Percentiles rank a stretch among this genome's conserved stretches.
phyloP scores from a whole-genome alignment of 768 basidiomycete species.

The Boletus sp. region DNA sequence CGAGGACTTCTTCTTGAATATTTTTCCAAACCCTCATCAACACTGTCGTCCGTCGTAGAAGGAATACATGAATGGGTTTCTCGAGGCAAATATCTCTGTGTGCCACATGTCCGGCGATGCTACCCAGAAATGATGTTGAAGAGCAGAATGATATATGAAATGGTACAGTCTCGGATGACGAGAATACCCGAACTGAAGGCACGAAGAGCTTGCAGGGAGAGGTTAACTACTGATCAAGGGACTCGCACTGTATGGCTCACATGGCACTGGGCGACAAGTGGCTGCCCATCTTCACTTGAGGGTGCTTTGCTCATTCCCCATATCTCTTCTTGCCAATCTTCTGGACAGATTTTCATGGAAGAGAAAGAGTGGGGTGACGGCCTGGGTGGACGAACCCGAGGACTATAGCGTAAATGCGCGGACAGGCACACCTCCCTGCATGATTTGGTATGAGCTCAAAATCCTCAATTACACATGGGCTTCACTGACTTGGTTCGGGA shows the following conservation, averaged over 20 bases:
- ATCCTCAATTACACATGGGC: background rate
- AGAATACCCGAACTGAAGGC: slow-evolving; percentile 58
- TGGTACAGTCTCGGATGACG: slow-evolving; percentile 54
- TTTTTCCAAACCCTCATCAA: slow-evolving; percentile 24
- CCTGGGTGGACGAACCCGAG: slow-evolving; percentile 32
- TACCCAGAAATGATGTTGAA: slow-evolving; percentile 37
- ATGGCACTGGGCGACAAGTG: slow-evolving; percentile 28
- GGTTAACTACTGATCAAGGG: background rate
- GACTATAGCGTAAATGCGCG: slow-evolving; percentile 27
- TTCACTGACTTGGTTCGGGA: slow-evolving; percentile 21
- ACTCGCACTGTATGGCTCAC: slow-evolving; percentile 16
- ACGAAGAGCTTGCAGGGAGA: slow-evolving; percentile 50
- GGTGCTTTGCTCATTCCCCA: slow-evolving; percentile 26
- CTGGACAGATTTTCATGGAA: slow-evolving; percentile 27
- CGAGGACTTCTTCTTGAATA: slow-evolving; percentile 36
- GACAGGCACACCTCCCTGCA: slow-evolving; percentile 23
- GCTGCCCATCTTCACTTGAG: slow-evolving; percentile 2
- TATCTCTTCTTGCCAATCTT: slow-evolving; percentile 35
- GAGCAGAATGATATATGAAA: slow-evolving; percentile 65
- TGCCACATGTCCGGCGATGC: slow-evolving; percentile 5
- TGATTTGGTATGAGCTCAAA: slow-evolving; percentile 1
- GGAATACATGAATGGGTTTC: slow-evolving; percentile 45
- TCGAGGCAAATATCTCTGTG: slow-evolving; percentile 11
- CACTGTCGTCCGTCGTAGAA: slow-evolving; percentile 54
- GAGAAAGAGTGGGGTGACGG: slow-evolving; percentile 26